Evolutionary conservation across 83 land plant genomes (phyloP).

Genomic region (Picea engelmannii): DNA sequence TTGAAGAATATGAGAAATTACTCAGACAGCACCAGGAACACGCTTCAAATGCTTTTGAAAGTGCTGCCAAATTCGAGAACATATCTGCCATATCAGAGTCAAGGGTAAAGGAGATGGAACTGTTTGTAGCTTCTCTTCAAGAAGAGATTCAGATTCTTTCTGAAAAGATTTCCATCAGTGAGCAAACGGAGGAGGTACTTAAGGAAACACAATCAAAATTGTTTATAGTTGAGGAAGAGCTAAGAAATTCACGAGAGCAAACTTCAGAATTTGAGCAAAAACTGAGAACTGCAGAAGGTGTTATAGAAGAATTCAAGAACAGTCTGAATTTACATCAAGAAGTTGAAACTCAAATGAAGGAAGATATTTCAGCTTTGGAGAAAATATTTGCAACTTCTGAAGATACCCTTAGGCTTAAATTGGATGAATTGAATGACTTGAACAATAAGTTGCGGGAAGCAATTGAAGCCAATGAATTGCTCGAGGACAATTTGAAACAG

Average conservation of each 20-base stretch:
- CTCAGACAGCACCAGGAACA: not conserved
- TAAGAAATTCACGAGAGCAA: constrained; percentile 37
- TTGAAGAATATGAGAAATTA: constrained; percentile 13
- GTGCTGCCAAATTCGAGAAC: constrained; percentile 45
- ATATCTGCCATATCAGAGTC: constrained; percentile 34
- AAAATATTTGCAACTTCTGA: constrained; percentile 22
- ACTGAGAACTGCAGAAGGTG: constrained; percentile 31
- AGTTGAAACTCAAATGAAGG: constrained; percentile 44
- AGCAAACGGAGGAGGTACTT: constrained; percentile 42
- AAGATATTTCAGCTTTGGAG: constrained; percentile 42
- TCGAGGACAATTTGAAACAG: constrained; percentile 26
- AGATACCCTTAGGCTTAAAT: constrained; percentile 36
- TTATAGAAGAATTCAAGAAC: constrained; percentile 29
- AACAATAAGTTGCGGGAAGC: constrained; percentile 28
- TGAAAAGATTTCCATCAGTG: constrained; percentile 42
- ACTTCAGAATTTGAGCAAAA: constrained; percentile 35
- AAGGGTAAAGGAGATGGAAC: constrained; percentile 53
- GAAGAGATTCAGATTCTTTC: constrained; percentile 47
- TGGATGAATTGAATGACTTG: constrained; percentile 36
- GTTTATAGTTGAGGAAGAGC: constrained; percentile 23
- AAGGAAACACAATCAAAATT: constrained; percentile 25
- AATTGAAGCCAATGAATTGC: not conserved
- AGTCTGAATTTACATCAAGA: constrained; percentile 31
- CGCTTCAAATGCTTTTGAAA: constrained; percentile 20
- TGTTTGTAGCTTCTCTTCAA: constrained; percentile 44